phyloP scores from a whole-genome alignment of 208 protist genomes.

The Hexamita inflata region DNA sequence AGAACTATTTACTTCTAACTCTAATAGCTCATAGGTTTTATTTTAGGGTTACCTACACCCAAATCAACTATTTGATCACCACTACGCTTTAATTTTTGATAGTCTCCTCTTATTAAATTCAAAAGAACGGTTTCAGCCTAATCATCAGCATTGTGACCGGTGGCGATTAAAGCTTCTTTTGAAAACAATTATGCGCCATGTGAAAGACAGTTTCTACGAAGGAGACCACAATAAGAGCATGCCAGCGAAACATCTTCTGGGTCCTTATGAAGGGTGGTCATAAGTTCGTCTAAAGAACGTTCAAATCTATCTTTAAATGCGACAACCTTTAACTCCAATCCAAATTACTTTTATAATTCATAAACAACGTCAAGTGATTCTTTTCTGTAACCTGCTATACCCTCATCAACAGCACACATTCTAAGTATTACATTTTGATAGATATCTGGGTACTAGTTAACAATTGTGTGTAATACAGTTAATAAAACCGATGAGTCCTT shows the following conservation, averaged over 20 bases:
- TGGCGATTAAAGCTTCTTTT: constrained; percentile 64
- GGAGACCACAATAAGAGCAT: constrained; percentile 81
- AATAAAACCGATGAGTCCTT: constrained; percentile 62
- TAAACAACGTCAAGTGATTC: constrained; percentile 83
- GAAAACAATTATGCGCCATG: constrained; percentile 59
- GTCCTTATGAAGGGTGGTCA: constrained; percentile 37
- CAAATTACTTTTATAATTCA: constrained; percentile 66
- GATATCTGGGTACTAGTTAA: constrained; percentile 57
- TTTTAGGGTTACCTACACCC: not conserved
- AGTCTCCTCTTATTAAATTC: constrained; percentile 73
- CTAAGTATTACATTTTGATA: constrained; percentile 48
- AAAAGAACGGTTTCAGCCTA: constrained; percentile 88
- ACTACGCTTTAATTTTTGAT: constrained; percentile 69
- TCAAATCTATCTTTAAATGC: constrained; percentile 80
- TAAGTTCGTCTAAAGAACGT: constrained; percentile 88
- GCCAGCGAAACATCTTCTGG: not conserved
- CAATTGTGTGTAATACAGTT: constrained; percentile 62
- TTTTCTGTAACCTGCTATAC: constrained; percentile 87
- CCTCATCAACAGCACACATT: constrained; percentile 86
- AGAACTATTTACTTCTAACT: constrained; percentile 88
- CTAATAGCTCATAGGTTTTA: constrained; percentile 4
- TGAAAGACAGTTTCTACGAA: constrained; percentile 80
- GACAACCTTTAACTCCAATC: constrained; percentile 72
- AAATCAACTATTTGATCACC: constrained; percentile 36
- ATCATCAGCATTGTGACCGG: constrained; percentile 94